These are phyloP conservation scores for Lactuca sativa DNA, from an alignment of 129 eudicot genomes.

Conservation along the genomic window DNA sequence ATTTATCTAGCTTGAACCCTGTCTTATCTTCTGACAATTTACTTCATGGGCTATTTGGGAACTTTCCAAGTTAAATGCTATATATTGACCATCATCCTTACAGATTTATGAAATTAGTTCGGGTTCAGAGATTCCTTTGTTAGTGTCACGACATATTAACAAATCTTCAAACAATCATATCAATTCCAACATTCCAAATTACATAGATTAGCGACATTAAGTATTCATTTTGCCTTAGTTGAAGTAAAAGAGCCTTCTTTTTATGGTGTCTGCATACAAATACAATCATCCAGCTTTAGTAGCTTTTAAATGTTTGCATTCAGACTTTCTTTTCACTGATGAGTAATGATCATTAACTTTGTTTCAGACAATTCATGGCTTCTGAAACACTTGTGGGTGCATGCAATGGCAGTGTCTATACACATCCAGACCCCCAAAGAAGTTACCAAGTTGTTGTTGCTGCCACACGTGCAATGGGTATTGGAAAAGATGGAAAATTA, in stretches of 20 bases:
- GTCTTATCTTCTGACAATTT: no score
- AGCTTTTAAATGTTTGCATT: not conserved
- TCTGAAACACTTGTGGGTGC: constrained; percentile 28
- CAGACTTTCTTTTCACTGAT: constrained; percentile 2
- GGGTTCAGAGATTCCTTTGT: no score
- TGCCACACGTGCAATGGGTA: constrained; percentile 82
- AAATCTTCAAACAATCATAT: no score
- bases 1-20: not conserved
- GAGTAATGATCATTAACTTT: constrained; percentile 5
- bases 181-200: no score
- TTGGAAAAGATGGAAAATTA: constrained; percentile 81
- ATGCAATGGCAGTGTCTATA: constrained; percentile 40
- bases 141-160: no score
- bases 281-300: not conserved
- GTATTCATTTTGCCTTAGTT: not conserved
- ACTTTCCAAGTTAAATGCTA: no score
- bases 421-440: constrained; percentile 42
- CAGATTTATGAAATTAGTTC: no score
- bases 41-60: not conserved
- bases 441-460: constrained; percentile 92
- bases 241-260: no score
- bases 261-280: no score
- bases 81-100: no score
- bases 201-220: not conserved
- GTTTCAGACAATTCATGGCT: constrained; percentile 46